These are phyloP conservation scores for Microbotryum saponariae DNA, from an alignment of 1,284 basidiomycete genomes.

Conservation along the genomic window DNA sequence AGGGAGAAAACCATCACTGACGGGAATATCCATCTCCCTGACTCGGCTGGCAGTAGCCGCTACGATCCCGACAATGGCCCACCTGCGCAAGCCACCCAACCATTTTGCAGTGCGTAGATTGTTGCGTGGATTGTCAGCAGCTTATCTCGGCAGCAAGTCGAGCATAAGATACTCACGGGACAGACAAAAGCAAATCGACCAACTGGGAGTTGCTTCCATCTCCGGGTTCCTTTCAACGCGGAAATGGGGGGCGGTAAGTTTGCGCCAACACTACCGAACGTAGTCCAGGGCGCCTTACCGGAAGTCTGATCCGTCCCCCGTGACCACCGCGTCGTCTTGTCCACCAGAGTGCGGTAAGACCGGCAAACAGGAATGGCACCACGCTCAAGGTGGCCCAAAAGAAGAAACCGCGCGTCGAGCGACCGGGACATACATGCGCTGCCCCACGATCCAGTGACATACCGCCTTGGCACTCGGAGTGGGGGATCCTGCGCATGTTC, in stretches of 20 bases:
- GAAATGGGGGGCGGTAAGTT: no score
- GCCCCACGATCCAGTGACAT: conserved; percentile 61
- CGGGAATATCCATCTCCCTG: conserved; percentile 19
- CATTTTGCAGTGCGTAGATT: background rate
- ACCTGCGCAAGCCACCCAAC: background rate
- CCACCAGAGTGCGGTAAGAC: conserved; percentile 68
- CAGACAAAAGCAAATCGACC: conserved; percentile 18
- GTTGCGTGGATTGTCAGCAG: background rate
- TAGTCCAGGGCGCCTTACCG: background rate
- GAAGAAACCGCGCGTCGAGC: conserved; percentile 55
- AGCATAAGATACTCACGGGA: conserved; percentile 21
- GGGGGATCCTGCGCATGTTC: conserved; percentile 76
- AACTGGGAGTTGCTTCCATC: conserved; percentile 14
- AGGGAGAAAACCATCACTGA: background rate
- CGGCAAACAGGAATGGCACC: conserved; percentile 65
- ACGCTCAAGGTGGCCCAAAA: conserved; percentile 76
- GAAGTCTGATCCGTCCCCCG: conserved; percentile 25
- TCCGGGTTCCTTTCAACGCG: conserved; percentile 10
- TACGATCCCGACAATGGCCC: conserved; percentile 16
- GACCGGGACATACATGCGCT: conserved; percentile 67
- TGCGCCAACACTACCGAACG: no score
- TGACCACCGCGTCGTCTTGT: conserved; percentile 47
- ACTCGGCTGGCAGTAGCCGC: conserved; percentile 12
- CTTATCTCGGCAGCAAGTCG: background rate
- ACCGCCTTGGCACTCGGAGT: conserved; percentile 74